These are phyloP conservation scores for Fusarium nodosum DNA, from an alignment of 2,329 filamentous ascomycete genomes.

Conservation along the genomic window DNA sequence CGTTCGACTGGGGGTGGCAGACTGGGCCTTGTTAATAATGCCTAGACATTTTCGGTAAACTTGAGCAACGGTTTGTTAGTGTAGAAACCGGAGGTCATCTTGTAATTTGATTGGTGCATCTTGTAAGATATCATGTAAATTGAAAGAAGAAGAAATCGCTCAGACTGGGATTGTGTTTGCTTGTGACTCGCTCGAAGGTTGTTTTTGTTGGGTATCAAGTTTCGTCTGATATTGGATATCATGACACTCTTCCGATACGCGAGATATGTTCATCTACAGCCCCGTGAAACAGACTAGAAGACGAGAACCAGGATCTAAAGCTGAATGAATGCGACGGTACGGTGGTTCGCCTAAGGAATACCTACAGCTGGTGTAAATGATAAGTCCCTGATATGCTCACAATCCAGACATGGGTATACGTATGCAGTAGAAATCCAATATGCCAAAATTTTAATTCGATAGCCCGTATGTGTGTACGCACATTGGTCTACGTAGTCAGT, in stretches of 20 bases:
- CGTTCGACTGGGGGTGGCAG: slow-evolving; percentile 37
- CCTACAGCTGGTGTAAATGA: slow-evolving; percentile 3
- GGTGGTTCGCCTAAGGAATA: not conserved
- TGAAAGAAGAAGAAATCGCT: slow-evolving; percentile 3
- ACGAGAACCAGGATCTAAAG: slow-evolving; percentile 2
- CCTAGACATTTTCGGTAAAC: slow-evolving; percentile 31
- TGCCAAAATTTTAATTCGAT: slow-evolving; percentile 32
- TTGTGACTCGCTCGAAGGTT: not conserved
- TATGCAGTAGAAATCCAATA: slow-evolving; percentile 28
- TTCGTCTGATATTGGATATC: slow-evolving; percentile 27
- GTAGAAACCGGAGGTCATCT: slow-evolving; percentile 3
- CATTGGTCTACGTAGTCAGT: slow-evolving; percentile 24
- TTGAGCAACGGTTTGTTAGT: slow-evolving; percentile 22
- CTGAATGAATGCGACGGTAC: not conserved
- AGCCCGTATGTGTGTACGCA: slow-evolving; percentile 25
- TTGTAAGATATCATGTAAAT: slow-evolving; percentile 6
- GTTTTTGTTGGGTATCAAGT: not conserved
- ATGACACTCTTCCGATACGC: slow-evolving; percentile 15
- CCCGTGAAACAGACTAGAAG: slow-evolving; percentile 18
- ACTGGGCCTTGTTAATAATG: slow-evolving; percentile 24
- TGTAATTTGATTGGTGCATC: slow-evolving; percentile 5
- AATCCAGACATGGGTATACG: slow-evolving; percentile 28
- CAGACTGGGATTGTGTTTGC: slow-evolving; percentile 1
- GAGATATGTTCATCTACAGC: slow-evolving; percentile 19
- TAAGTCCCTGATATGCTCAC: slow-evolving; percentile 14